A percentile compares a stretch with the other conserved stretches of the same genome.
Conservation (phyloP, 148 eudicot species). For the Gaultheria prostrata region DNA sequence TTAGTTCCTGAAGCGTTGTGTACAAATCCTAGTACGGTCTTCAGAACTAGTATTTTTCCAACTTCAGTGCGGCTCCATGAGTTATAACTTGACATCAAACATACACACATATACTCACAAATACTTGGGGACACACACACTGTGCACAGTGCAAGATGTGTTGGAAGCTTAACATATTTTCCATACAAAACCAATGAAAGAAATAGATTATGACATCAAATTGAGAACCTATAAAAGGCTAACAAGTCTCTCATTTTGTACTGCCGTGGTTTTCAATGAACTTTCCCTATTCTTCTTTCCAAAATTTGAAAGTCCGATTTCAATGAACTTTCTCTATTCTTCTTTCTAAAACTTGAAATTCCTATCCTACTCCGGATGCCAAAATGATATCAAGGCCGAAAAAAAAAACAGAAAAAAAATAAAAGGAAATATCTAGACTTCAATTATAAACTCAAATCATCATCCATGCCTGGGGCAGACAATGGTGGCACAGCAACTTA, state of each 20-base stretch:
- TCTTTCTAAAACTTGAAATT: background rate
- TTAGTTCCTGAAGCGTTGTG: too few species aligned
- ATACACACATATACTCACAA: too few species aligned
- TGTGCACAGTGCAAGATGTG: too few species aligned
- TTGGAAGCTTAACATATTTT: background rate
- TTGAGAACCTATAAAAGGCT: background rate
- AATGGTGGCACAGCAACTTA: constrained; percentile 73
- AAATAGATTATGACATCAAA: background rate
- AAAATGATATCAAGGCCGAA: background rate
- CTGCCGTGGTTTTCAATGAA: too few species aligned
- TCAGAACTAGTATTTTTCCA: too few species aligned
- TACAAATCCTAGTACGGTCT: too few species aligned
- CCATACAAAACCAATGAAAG: background rate
- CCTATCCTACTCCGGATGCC: background rate
- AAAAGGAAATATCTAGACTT: constrained; percentile 25
- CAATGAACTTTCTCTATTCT: background rate
- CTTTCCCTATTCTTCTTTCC: too few species aligned
- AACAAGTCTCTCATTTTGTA: background rate
- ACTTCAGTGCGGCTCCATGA: too few species aligned
- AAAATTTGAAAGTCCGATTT: too few species aligned
- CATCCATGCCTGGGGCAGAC: constrained; percentile 60
- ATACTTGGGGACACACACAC: too few species aligned
- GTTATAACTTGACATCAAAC: too few species aligned
- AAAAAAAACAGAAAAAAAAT: background rate
- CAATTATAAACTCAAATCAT: constrained; percentile 20